A percentile compares a stretch with the other conserved stretches of the same genome.
Conservation (phyloP, 306 rosid species). For the Sphenostylis stenocarpa region DNA sequence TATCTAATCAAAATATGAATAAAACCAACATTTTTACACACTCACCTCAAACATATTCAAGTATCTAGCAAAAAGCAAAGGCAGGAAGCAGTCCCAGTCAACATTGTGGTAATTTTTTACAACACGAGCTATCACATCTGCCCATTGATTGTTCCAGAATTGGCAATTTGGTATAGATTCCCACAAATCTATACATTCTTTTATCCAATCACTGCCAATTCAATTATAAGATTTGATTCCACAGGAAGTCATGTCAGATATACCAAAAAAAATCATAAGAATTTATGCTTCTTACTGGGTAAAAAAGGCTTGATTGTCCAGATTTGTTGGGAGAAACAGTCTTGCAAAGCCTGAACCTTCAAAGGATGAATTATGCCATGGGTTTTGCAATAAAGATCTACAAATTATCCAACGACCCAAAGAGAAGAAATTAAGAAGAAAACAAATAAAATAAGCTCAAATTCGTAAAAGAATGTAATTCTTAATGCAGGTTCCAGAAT, state of each 20-base stretch:
- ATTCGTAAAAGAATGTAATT: background rate
- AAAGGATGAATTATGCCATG: slow-evolving; percentile 97
- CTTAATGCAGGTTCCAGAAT: slow-evolving; percentile 6
- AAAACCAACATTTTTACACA: slow-evolving; percentile 25
- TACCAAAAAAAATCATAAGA: slow-evolving; percentile 26
- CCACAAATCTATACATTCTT: slow-evolving; percentile 75
- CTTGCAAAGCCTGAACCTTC: slow-evolving; percentile 99
- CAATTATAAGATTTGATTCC: slow-evolving; percentile 38
- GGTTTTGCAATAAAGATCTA: slow-evolving; percentile 90
- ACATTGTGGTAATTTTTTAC: slow-evolving; percentile 68
- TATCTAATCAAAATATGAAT: slow-evolving; percentile 16
- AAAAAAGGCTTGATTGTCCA: slow-evolving; percentile 77
- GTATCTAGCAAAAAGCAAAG: slow-evolving; percentile 85
- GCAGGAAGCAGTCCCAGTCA: slow-evolving; percentile 85
- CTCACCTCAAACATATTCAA: slow-evolving; percentile 98
- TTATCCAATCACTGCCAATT: slow-evolving; percentile 69
- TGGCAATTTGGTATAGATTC: slow-evolving; percentile 96
- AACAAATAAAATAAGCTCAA: slow-evolving; percentile 9
- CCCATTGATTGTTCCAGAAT: slow-evolving; percentile 99
- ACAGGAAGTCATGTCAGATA: slow-evolving; percentile 30
- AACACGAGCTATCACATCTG: slow-evolving; percentile 89
- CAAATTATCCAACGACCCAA: slow-evolving; percentile 39
- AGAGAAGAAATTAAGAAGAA: slow-evolving; percentile 24
- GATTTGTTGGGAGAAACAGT: slow-evolving; percentile 91
- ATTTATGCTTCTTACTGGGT: slow-evolving; percentile 67